phyloP scores from a whole-genome alignment of 2,329 filamentous ascomycete species.

The Cryoendolithus antarcticus region DNA sequence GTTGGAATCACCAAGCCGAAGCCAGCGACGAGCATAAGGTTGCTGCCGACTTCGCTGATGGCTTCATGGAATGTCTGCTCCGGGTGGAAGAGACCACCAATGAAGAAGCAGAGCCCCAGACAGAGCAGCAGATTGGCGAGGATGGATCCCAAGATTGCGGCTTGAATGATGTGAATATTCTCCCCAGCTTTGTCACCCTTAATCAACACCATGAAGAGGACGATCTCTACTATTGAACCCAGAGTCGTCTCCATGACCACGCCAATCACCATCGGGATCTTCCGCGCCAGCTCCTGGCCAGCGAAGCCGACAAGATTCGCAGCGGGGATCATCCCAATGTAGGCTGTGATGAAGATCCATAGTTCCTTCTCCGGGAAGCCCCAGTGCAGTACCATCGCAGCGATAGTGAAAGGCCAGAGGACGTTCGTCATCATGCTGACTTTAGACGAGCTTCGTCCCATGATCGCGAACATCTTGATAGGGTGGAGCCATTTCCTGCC shows the following conservation, averaged over 20 bases:
- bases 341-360: conserved; percentile 36
- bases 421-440: conserved; percentile 37
- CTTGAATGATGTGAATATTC: conserved; percentile 53
- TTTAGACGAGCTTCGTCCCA: conserved; percentile 33
- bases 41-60: conserved; percentile 67
- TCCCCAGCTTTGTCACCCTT: conserved; percentile 12
- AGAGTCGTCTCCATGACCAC: conserved; percentile 42
- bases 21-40: conserved; percentile 63
- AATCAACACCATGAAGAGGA: conserved; percentile 67
- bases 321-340: conserved; percentile 39
- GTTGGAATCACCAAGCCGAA: conserved; percentile 37
- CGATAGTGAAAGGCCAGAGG: conserved; percentile 37
- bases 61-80: conserved; percentile 62
- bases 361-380: conserved; percentile 26
- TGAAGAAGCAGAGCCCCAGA: conserved; percentile 69
- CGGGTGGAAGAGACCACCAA: conserved; percentile 56
- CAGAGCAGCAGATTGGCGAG: conserved; percentile 72
- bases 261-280: conserved; percentile 61
- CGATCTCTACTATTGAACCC: conserved; percentile 66
- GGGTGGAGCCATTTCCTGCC: conserved; percentile 34
- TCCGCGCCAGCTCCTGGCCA: conserved; percentile 57
- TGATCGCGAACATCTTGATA: conserved; percentile 30
- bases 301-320: conserved; percentile 46
- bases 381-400: conserved; percentile 37
- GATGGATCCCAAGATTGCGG: conserved; percentile 77